Evolutionary conservation across 305 asterid species (phyloP).

Genomic region (Coffea humblotiana): DNA sequence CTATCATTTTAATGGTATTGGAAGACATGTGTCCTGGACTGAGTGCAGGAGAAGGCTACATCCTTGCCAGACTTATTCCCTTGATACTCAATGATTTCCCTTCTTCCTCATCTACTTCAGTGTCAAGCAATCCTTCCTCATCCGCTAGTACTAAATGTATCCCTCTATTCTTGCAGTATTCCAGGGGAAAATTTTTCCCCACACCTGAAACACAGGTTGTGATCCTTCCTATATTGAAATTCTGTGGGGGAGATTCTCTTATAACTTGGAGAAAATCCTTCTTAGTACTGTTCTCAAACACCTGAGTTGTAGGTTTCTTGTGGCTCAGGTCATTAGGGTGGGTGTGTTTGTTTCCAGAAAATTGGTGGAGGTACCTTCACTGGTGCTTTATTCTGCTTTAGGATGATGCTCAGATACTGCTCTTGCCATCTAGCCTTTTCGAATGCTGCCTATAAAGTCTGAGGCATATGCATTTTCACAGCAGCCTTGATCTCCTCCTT

Average conservation of each 20-base stretch:
- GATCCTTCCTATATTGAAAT: background rate
- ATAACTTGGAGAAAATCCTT: too few relatives aligned
- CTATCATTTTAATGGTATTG: background rate
- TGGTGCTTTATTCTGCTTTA: too few relatives aligned
- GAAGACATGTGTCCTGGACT: fast-evolving
- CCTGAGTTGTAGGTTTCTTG: too few relatives aligned
- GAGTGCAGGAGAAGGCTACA: background rate
- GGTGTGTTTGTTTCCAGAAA: too few relatives aligned
- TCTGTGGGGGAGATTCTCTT: background rate
- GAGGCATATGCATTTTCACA: background rate
- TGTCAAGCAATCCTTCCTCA: background rate
- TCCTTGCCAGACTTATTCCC: background rate
- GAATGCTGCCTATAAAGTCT: background rate
- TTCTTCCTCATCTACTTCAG: too few relatives aligned
- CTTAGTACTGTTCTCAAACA: too few relatives aligned
- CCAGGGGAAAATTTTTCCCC: background rate
- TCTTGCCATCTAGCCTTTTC: background rate
- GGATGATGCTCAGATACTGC: too few relatives aligned
- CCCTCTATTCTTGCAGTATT: background rate
- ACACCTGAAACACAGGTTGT: background rate
- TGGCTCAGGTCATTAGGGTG: too few relatives aligned
- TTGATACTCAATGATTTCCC: background rate
- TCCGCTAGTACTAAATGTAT: background rate
- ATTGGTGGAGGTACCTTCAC: too few relatives aligned
- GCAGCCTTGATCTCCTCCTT: too few relatives aligned